A percentile compares a stretch with the other conserved stretches of the same genome.
phyloP scores from a whole-genome alignment of 1,284 basidiomycete genomes.

The Cutaneotrichosporon arboriforme region DNA sequence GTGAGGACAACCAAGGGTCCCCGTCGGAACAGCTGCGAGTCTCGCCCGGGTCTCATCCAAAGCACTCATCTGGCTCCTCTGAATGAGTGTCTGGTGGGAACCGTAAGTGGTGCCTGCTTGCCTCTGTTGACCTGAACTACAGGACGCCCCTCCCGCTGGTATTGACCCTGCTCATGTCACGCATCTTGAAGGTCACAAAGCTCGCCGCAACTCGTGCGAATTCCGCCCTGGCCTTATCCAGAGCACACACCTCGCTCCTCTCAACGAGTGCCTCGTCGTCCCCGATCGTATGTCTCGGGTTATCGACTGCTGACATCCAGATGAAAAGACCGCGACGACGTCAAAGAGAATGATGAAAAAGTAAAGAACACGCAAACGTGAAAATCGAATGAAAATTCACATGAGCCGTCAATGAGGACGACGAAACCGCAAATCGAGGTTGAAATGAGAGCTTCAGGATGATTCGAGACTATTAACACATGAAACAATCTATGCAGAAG shows the following conservation, averaged over 20 bases:
- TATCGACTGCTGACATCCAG: not conserved
- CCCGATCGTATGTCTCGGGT: not conserved
- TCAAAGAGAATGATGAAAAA: not conserved
- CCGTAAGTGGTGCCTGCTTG: not conserved
- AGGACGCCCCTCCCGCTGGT: conserved; percentile 7
- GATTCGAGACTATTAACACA: too few species aligned
- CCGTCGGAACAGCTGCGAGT: conserved; percentile 19
- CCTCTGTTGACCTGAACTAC: not conserved
- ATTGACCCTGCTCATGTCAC: conserved; percentile 6
- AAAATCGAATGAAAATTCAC: not conserved
- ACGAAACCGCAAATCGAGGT: too few species aligned
- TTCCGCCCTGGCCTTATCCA: conserved; percentile 13
- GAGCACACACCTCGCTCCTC: conserved; percentile 15
- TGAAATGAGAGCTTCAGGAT: too few species aligned
- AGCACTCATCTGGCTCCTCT: conserved; percentile 17
- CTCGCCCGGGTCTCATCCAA: conserved; percentile 14
- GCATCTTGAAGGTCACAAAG: not conserved
- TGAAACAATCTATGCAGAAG: too few species aligned
- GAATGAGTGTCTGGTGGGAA: conserved; percentile 14
- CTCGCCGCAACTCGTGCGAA: conserved; percentile 15
- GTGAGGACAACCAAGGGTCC: conserved; percentile 8
- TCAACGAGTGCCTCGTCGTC: conserved; percentile 13
- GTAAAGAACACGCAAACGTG: not conserved
- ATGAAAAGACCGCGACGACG: not conserved
- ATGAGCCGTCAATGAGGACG: not conserved